Evolutionary conservation across 2,329 filamentous ascomycete species (phyloP), one percentile per base, ranked within the genome.

Genomic region (Fusarium sulawesiense): DNA sequence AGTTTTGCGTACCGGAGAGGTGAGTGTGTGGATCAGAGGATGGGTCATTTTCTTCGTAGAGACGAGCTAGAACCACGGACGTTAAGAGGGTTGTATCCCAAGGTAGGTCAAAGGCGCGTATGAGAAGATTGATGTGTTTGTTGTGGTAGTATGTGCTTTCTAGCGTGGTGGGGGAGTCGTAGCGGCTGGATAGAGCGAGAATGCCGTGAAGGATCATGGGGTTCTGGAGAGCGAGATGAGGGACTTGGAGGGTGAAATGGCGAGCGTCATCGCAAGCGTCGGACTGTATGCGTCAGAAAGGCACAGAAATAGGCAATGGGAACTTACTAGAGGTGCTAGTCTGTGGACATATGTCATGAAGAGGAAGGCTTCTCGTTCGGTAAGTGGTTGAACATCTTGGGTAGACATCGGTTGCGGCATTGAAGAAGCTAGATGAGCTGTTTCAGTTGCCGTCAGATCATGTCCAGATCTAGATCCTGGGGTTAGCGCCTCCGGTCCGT

Each of bases 301-400:
- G 9, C 2, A 7, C 18, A 4, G 13, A 4, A 13, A 4, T 2
- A 2, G 11, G 2, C 2, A 2, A 37, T 2, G 18, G 13, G 1
- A 2, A 2, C 54, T 61, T 27, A 63, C 60, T 0, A 41, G 18
- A 6, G 57, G 32, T 2, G 60, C 57, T 40, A 62, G 47, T 1
- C 37, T 62, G 13, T 63, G 42, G 6, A 63, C 29, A 4, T 63
- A 63, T 2, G n/a, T 63, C 57, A 62, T 55, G 27, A 63, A 63
- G 2, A 63, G 47, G 27, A 41, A 62, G 1, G 47, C 32, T 4
- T 63, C 30, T 37, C 60, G 40, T 1, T 62, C 56, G 3, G 14
- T 59, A 21, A 4, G 45, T 13, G 21, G 29, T 7, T 37, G 21
- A 13, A 27, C 32, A 16, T 50, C 30, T 23, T 32, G 30, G 10